Base-by-base conservation (phyloP, 495 filamentous ascomycete genomes). In the Letharia lupina region DNA sequence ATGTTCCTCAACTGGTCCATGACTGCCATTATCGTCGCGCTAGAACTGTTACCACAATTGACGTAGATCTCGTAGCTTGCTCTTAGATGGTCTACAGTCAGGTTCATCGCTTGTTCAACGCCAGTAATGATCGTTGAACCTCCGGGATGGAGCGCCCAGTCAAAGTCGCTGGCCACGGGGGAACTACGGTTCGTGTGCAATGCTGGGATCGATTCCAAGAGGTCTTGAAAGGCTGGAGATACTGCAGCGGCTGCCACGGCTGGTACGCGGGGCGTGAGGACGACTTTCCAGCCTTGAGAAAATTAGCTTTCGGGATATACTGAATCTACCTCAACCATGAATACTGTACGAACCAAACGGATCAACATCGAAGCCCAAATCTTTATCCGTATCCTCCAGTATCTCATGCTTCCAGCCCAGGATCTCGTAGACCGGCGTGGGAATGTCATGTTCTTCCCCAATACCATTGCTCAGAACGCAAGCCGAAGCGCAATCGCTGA, bases 61-160 rank as follows among this genome's bases (percentile, higher is more conserved):
- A 85, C 82, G 72, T 88, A 88, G 64, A 83, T 82, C 65, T 86
- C 83, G 65, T 86, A 84, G 66, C 78, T 82, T 8, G 84, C 84
- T 63, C 82, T 79, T 76, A 88, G 79, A 65, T 86, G 82, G 69
- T 85, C 79, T 2, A 82, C 73, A 0, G 80, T 78, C 31, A 89
- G 78, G 23, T 73, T 68, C 76, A 86, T 78, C 13, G 75, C 78
- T 47, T 74, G 73, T 71, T 87, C 81, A 2, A 85, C 82, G 10
- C 84, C 83, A 9, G 84, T 81, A 16, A 89, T 78, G 62, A 89
- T 87, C 12, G 85, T 84, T 20, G 81, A 73, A 42, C 86, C 86
- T 7, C 86, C 86, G 1, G 86, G 86, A 70, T 89, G 86, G 67
- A 89, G 78, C 1, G 85, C 86, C 86, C 86, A 89, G 73, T 89